These are phyloP conservation scores for Linnemannia zychae DNA, from an alignment of 192 early-diverging fungal genomes.

Conservation along the genomic window DNA sequence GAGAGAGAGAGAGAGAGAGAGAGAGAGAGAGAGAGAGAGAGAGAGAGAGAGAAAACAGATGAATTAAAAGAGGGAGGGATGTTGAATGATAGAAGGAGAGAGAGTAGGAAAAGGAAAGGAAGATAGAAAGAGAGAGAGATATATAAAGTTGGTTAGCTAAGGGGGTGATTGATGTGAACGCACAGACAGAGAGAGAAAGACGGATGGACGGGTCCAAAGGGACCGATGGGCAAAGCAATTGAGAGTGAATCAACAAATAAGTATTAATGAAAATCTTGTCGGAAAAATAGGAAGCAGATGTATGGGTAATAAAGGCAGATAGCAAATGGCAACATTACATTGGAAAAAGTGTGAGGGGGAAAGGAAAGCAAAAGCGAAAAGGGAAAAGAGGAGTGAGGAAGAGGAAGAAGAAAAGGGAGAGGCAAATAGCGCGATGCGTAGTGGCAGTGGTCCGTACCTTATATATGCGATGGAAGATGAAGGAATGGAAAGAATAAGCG, in stretches of 20 bases:
- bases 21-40: neutral
- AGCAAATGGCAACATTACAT: neutral
- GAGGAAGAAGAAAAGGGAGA: neutral
- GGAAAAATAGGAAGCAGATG: neutral
- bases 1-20: neutral
- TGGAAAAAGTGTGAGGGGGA: no score
- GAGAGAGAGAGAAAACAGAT: neutral
- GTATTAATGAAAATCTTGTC: neutral
- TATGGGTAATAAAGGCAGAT: neutral
- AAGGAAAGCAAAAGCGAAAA: neutral
- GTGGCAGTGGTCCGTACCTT: neutral
- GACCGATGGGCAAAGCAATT: neutral
- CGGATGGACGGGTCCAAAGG: neutral
- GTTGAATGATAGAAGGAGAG: neutral
- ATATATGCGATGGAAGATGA: neutral
- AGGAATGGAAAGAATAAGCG: neutral
- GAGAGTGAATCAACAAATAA: neutral
- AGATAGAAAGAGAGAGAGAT: slow-evolving; percentile 1
- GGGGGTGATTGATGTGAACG: slow-evolving; percentile 1
- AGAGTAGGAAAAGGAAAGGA: neutral
- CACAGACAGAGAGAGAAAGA: neutral
- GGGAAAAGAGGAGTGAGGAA: neutral
- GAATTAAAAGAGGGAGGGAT: neutral
- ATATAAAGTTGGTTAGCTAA: slow-evolving; percentile 12
- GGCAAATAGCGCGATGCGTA: neutral